Percentiles rank a stretch among this genome's conserved stretches.
Conservation (phyloP, 23 red algal genomes). For the Cyanidium caldarium region DNA sequence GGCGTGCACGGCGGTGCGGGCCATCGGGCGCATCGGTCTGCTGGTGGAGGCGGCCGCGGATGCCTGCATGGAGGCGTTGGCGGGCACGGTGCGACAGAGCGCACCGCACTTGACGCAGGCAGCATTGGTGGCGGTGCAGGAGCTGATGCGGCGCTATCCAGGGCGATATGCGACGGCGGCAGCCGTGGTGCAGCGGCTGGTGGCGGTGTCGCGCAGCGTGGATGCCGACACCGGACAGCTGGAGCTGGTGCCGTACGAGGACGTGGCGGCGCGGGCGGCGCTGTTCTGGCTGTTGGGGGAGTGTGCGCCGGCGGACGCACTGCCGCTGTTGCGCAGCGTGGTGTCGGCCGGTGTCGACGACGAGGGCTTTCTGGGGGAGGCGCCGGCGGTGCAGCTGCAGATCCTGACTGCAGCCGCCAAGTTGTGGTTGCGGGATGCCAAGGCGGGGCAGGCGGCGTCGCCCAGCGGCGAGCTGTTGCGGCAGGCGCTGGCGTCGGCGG, state of each 20-base stretch:
- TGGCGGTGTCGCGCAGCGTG: constrained; percentile 4
- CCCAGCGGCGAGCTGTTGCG: constrained; percentile 6
- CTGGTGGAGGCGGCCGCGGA: constrained; percentile 14
- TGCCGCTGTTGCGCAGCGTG: background rate
- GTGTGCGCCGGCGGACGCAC: constrained; percentile 26
- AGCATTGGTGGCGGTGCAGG: constrained; percentile 28
- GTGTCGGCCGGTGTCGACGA: constrained; percentile 21
- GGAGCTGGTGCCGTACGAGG: constrained; percentile 3
- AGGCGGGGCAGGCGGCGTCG: constrained; percentile 4
- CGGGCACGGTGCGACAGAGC: constrained; percentile 14
- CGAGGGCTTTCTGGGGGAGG: constrained; percentile 40
- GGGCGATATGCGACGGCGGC: constrained; percentile 23
- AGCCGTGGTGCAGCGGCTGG: constrained; percentile 17
- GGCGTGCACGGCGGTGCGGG: constrained; percentile 27
- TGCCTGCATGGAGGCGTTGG: constrained; percentile 31
- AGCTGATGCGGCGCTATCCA: constrained; percentile 45
- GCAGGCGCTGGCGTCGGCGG: constrained; percentile 13
- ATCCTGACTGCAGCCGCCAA: constrained; percentile 44
- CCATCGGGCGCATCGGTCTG: constrained; percentile 49
- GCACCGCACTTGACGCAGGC: constrained; percentile 37
- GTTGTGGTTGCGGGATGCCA: constrained; percentile 11
- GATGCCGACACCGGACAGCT: background rate
- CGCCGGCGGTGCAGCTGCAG: constrained; percentile 49
- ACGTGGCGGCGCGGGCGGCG: constrained; percentile 42
- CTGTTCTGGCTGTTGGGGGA: constrained; percentile 88